These are phyloP conservation scores for Xerocomus spinulosus DNA, from an alignment of 768 basidiomycete genomes.

Conservation along the genomic window DNA sequence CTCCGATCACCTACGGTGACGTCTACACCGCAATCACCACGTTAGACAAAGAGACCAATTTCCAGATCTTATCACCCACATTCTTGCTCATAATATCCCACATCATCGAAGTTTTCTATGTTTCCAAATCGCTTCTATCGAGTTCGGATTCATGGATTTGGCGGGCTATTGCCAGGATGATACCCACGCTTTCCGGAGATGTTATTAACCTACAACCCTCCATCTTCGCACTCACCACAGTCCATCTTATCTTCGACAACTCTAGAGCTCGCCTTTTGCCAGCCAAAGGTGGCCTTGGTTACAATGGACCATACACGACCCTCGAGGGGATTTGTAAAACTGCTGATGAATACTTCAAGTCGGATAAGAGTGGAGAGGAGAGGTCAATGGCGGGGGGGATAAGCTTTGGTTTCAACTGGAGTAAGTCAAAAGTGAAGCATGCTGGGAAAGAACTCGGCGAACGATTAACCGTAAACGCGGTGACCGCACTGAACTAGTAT, in stretches of 20 bases:
- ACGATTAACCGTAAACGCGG: constrained; percentile 12
- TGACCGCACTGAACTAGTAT: constrained; percentile 20
- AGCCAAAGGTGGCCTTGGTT: constrained; percentile 58
- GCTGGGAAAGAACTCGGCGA: constrained; percentile 26
- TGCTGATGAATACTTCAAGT: constrained; percentile 41
- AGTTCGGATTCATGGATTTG: constrained; percentile 25
- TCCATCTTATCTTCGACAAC: constrained; percentile 62
- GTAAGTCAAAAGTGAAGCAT: constrained; percentile 28
- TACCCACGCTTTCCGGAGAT: constrained; percentile 47
- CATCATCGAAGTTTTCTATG: constrained; percentile 52
- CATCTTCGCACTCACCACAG: constrained; percentile 47
- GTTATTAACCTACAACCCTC: constrained; percentile 56
- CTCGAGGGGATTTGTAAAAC: constrained; percentile 56
- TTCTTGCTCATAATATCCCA: constrained; percentile 61
- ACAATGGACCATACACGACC: constrained; percentile 54
- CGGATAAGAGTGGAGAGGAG: constrained; percentile 35
- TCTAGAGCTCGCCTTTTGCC: constrained; percentile 56
- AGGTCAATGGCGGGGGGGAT: constrained; percentile 43
- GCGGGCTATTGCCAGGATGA: constrained; percentile 32
- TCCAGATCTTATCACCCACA: constrained; percentile 56
- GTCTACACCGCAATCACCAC: constrained; percentile 51
- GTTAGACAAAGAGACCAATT: constrained; percentile 53
- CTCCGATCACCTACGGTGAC: constrained; percentile 60
- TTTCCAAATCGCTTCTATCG: constrained; percentile 40
- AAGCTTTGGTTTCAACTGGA: constrained; percentile 36